phyloP scores from a whole-genome alignment of 225 moss, liverwort and hornwort species.

The Marchantia polymorpha region DNA sequence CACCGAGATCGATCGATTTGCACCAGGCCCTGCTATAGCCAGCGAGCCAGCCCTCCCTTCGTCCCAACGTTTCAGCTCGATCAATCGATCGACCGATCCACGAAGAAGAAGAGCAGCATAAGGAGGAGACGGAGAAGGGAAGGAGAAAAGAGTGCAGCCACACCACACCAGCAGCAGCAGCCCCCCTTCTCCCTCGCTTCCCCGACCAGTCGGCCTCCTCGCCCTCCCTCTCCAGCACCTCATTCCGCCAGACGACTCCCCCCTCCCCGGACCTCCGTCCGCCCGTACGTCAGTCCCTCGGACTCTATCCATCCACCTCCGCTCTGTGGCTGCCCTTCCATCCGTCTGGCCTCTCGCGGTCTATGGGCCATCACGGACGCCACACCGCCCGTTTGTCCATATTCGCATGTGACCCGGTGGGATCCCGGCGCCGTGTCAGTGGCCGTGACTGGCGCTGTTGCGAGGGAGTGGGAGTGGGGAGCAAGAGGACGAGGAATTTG shows the following conservation, averaged over 20 bases:
- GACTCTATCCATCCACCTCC: neutral
- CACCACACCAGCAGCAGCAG: conserved; percentile 11
- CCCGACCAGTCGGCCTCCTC: neutral
- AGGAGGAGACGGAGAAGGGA: conserved; percentile 5
- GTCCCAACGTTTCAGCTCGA: neutral
- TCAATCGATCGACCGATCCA: conserved; percentile 2
- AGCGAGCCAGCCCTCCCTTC: neutral
- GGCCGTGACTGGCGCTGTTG: neutral
- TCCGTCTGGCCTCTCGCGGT: neutral
- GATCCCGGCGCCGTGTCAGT: neutral
- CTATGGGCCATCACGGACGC: too few relatives aligned
- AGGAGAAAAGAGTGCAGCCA: conserved; percentile 10
- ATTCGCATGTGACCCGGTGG: neutral
- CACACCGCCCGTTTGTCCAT: too few relatives aligned
- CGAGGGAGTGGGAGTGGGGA: too few relatives aligned
- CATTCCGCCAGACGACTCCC: neutral
- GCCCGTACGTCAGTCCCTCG: neutral
- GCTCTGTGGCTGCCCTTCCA: neutral
- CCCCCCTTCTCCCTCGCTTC: neutral
- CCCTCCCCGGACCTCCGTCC: neutral
- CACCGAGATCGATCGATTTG: conserved; percentile 3
- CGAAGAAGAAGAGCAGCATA: conserved; percentile 14
- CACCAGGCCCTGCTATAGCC: neutral
- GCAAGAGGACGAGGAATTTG: neutral
- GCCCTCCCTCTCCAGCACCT: neutral